Evolutionary conservation across 2,329 filamentous ascomycete genomes (phyloP).

Genomic region (Cladophialophora bantiana): DNA sequence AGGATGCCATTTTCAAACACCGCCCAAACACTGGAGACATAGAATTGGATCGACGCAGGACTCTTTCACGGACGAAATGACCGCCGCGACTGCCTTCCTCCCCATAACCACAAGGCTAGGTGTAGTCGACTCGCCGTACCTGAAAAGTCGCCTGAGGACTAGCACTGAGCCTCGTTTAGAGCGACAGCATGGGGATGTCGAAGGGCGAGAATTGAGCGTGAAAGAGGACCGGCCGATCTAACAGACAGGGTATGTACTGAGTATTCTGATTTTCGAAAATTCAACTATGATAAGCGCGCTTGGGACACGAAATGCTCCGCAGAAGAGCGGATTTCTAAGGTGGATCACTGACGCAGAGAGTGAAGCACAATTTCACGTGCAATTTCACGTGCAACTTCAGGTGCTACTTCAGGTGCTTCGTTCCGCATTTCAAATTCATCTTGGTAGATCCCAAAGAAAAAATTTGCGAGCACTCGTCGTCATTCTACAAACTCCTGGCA

Average conservation of each 20-base stretch:
- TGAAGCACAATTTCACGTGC: not conserved
- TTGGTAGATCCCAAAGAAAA: not conserved
- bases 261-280: not conserved
- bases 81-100: not conserved
- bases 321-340: constrained; percentile 10
- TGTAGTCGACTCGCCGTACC: not conserved
- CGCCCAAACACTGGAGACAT: constrained; percentile 27
- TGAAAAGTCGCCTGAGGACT: not conserved
- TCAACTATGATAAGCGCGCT: not conserved
- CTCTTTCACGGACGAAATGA: not conserved
- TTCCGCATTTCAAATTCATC: constrained; percentile 24
- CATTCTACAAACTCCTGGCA: not conserved
- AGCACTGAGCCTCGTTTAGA: not conserved
- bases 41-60: not conserved
- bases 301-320: not conserved
- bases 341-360: not conserved
- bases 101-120: not conserved
- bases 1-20: constrained; percentile 26
- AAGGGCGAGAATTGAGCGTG: not conserved
- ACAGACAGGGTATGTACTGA: not conserved
- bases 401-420: constrained; percentile 6
- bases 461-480: constrained; percentile 3
- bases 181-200: not conserved
- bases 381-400: constrained; percentile 11
- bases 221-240: not conserved